phyloP scores from a whole-genome alignment of 345 rosid genomes.

The Bruguiera gymnorhiza region DNA sequence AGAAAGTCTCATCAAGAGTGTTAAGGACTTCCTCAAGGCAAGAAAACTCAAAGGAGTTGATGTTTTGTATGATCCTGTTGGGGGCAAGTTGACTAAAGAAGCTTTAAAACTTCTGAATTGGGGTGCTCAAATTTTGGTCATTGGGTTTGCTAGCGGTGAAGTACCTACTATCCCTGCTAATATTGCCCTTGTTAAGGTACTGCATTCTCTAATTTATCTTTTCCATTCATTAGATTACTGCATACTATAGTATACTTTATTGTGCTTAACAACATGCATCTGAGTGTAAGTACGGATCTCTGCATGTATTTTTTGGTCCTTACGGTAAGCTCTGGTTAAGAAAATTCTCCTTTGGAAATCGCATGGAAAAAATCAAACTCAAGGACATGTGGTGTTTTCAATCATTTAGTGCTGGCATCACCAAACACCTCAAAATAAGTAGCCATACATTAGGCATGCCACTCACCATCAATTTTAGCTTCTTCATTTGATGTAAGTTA shows the following conservation, averaged over 20 bases:
- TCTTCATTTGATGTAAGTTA: background rate
- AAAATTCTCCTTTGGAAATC: too few relatives aligned
- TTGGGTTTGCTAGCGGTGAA: slow-evolving; percentile 93
- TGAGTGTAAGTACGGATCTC: too few relatives aligned
- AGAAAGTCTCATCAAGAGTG: slow-evolving; percentile 61
- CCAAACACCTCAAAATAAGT: background rate
- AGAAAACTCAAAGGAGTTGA: slow-evolving; percentile 82
- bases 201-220: background rate
- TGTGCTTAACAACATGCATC: too few relatives aligned
- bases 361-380: background rate
- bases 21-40: slow-evolving; percentile 66
- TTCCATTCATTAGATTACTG: background rate
- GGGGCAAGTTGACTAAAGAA: slow-evolving; percentile 74
- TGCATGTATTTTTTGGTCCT: too few relatives aligned
- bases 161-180: slow-evolving; percentile 79
- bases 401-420: background rate
- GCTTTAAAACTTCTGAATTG: slow-evolving; percentile 77
- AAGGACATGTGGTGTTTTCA: background rate
- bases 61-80: slow-evolving; percentile 87
- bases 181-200: slow-evolving; percentile 89
- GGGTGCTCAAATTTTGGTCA: slow-evolving; percentile 89
- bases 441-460: background rate
- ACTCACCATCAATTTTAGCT: background rate
- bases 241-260: too few relatives aligned
- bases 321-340: too few relatives aligned